These are phyloP conservation scores for Phyllosticta capitalensis DNA, from an alignment of 2,329 filamentous ascomycete genomes.

Conservation along the genomic window DNA sequence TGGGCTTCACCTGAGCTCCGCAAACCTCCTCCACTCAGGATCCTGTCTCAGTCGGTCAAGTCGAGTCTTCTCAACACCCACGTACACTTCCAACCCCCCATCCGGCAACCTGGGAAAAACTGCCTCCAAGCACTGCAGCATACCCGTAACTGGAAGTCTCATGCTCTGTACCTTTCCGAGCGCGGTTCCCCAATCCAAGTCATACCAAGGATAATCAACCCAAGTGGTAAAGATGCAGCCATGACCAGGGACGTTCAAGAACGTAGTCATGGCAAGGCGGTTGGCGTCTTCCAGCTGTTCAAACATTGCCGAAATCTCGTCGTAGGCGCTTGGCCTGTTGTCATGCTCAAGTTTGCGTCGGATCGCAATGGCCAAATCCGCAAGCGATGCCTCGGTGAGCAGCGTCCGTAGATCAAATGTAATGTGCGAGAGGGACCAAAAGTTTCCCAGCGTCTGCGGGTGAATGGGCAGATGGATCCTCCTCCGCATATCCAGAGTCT, in stretches of 20 bases:
- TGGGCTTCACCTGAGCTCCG: constrained; percentile 1
- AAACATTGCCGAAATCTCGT: background rate
- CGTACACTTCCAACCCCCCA: constrained; percentile 1
- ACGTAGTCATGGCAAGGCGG: background rate
- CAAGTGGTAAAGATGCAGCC: background rate
- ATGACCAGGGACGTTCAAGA: background rate
- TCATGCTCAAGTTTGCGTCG: background rate
- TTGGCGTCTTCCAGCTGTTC: background rate
- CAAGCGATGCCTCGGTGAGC: background rate
- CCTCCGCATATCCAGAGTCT: background rate
- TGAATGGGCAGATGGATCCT: background rate
- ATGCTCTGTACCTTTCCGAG: background rate
- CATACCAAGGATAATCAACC: constrained; percentile 1
- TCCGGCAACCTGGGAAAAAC: background rate
- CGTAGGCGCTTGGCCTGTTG: background rate
- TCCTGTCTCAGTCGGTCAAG: background rate
- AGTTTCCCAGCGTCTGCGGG: background rate
- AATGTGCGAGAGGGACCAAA: background rate
- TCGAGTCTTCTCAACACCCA: background rate
- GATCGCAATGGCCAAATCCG: background rate
- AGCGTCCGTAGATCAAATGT: background rate
- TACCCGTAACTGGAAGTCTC: background rate
- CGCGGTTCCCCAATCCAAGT: background rate
- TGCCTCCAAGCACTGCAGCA: background rate
- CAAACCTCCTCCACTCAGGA: background rate